phyloP scores from a whole-genome alignment of 2,329 filamentous ascomycete genomes.

The Phaeomoniella chlamydospora region DNA sequence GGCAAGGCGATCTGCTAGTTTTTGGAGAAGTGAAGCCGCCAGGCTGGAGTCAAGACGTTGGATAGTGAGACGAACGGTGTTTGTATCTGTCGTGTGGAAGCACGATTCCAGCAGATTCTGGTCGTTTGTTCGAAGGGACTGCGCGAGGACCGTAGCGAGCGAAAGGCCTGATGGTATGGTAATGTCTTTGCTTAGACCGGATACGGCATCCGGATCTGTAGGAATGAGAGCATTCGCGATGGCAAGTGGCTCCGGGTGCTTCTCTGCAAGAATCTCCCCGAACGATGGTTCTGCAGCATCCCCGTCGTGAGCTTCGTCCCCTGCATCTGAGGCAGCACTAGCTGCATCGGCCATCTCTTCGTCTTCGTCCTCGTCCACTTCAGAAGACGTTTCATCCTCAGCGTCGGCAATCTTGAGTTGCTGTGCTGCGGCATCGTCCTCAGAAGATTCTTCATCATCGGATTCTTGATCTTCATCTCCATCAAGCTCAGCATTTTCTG shows the following conservation, averaged over 20 bases:
- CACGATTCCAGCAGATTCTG: conserved; percentile 80
- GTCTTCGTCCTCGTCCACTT: conserved; percentile 15
- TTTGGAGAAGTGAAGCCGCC: conserved; percentile 63
- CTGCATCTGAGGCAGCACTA: conserved; percentile 11
- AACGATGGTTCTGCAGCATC: conserved; percentile 53
- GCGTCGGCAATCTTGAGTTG: conserved; percentile 4
- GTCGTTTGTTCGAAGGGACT: conserved; percentile 88
- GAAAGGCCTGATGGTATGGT: conserved; percentile 58
- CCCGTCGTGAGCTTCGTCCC: conserved; percentile 23
- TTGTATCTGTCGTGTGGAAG: conserved; percentile 62
- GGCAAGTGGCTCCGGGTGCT: conserved; percentile 32
- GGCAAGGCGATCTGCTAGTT: conserved; percentile 76
- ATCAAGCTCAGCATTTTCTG: conserved; percentile 16
- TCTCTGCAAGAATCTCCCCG: conserved; percentile 64
- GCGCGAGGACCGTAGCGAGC: conserved; percentile 80
- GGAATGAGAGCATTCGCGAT: conserved; percentile 28
- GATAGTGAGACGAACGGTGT: conserved; percentile 74
- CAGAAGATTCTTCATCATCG: conserved; percentile 6
- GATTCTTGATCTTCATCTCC: conserved; percentile 8
- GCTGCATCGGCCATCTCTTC: conserved; percentile 17
- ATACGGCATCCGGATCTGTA: conserved; percentile 27
- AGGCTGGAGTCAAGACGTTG: conserved; percentile 77
- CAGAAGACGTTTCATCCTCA: conserved; percentile 2
- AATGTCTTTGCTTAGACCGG: conserved; percentile 28
- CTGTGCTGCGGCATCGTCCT: conserved; percentile 7